Evolutionary conservation across 257 asterid species (phyloP), one percentile per base, ranked within the genome.

Genomic region (Forsythia suspensa): DNA sequence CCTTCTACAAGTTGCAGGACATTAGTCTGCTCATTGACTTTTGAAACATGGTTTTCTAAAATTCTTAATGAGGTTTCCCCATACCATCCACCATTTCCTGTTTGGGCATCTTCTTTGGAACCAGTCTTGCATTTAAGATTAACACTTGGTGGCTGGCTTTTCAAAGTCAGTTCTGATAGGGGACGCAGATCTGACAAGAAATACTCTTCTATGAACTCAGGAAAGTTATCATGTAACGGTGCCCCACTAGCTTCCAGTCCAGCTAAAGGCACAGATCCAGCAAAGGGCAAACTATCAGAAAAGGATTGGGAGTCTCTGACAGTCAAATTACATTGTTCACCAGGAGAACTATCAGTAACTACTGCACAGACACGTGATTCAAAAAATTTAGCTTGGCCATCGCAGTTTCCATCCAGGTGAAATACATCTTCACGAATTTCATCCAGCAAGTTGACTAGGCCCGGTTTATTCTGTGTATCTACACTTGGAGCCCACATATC

Each of bases 361-460:
- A 83, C 77, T 43, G 83, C 63, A 73, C 24, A 72, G 77, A 69
- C 39, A 72, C 81, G 86, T 44, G 91, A 82, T 68, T 90, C 91
- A 80, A 73, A 73, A 80, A 52, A n/a, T 84, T 87, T 90, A 77
- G 86, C 86, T 72, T 81, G 93, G 76, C 82, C 89, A 81, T 83
- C 92, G 69, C 85, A 65, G 72, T 79, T 81, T 63, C 82, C 87
- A 81, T 85, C 88, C 72, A 86, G 81, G 80, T 85, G 91, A 84
- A 96, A 96, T 83, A 85, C 93, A 84, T 92, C 96, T 84, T 92
- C 97, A 79, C 89, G 83, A 79, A 96, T 89, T 83, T 91, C 95
- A 85, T 92, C 96, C 98, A 96, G 90, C 84, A 92, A 85, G 73
- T 87, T 94, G 51, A 90, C 84, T 52, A 52, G 57, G 77, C 79